Evolutionary conservation across 345 rosid species (phyloP).

Genomic region (Pseudoturritis turrita): DNA sequence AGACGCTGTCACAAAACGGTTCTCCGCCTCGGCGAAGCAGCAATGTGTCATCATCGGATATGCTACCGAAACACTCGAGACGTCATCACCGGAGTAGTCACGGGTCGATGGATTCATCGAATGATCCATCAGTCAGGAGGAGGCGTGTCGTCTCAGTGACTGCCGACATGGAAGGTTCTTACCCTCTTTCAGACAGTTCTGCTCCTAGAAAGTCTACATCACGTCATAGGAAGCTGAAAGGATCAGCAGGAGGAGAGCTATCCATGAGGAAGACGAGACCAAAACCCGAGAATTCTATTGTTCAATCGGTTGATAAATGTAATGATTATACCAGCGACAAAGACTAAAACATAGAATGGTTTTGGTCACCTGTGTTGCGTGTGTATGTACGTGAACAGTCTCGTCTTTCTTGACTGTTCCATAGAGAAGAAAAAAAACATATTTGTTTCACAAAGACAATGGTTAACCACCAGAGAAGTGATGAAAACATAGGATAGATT

Average conservation of each 20-base stretch:
- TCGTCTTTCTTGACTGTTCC: not conserved
- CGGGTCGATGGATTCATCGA: conserved; percentile 29
- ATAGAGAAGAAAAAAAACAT: not conserved
- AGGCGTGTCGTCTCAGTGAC: conserved; percentile 4
- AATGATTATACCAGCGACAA: conserved; percentile 16
- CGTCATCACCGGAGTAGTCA: conserved; percentile 27
- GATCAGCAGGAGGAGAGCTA: conserved; percentile 30
- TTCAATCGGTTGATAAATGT: not conserved
- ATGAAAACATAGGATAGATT: not conserved
- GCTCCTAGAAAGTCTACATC: conserved; percentile 14
- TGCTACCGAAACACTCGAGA: conserved; percentile 19
- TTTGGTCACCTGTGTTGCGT: not conserved
- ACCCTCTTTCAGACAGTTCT: conserved; percentile 16
- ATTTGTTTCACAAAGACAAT: conserved; percentile 1
- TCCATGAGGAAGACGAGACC: conserved; percentile 22
- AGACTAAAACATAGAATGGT: conserved; percentile 15
- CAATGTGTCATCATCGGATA: conserved; percentile 16
- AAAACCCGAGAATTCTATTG: conserved; percentile 9
- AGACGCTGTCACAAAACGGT: conserved; percentile 16
- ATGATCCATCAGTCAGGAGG: conserved; percentile 30
- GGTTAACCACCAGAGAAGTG: not conserved
- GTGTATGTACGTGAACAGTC: conserved; percentile 1
- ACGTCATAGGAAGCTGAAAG: conserved; percentile 30
- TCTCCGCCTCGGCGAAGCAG: conserved; percentile 29
- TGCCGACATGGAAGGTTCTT: conserved; percentile 8